Percentiles rank a stretch among this genome's conserved stretches.
These are phyloP conservation scores for Coccinonectria pachysandricola DNA, from an alignment of 2,329 filamentous ascomycete genomes.

Conservation along the genomic window DNA sequence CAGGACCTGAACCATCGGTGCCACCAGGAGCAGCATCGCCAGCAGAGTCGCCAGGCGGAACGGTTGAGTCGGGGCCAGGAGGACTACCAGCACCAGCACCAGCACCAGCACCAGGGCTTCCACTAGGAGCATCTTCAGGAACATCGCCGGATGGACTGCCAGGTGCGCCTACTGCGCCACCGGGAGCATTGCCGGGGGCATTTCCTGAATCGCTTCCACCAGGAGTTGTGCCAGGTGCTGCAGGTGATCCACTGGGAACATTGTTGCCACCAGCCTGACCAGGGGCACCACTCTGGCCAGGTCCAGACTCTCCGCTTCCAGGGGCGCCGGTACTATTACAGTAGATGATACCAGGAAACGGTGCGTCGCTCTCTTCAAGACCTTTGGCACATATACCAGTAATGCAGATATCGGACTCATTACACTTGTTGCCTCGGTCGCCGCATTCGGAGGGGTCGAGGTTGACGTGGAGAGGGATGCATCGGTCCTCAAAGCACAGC, in stretches of 20 bases:
- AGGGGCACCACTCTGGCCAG: not conserved
- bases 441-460: not conserved
- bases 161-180: not conserved
- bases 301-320: not conserved
- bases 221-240: not conserved
- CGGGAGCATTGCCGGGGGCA: not conserved
- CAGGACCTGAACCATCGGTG: too few species aligned
- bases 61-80: too few species aligned
- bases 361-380: not conserved
- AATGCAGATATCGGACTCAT: not conserved
- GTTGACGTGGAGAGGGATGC: constrained; percentile 2
- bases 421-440: not conserved
- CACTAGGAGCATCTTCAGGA: not conserved
- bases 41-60: too few species aligned
- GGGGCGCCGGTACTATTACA: not conserved
- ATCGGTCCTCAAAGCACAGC: constrained; percentile 5
- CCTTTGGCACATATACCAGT: not conserved
- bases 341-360: not conserved
- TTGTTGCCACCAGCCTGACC: not conserved
- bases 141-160: not conserved
- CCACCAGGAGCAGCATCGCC: too few species aligned
- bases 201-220: not conserved
- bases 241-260: not conserved
- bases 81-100: too few species aligned
- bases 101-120: not conserved